phyloP scores from a whole-genome alignment of 176 grass and related monocot genomes.

The maize (Zea mays) region DNA sequence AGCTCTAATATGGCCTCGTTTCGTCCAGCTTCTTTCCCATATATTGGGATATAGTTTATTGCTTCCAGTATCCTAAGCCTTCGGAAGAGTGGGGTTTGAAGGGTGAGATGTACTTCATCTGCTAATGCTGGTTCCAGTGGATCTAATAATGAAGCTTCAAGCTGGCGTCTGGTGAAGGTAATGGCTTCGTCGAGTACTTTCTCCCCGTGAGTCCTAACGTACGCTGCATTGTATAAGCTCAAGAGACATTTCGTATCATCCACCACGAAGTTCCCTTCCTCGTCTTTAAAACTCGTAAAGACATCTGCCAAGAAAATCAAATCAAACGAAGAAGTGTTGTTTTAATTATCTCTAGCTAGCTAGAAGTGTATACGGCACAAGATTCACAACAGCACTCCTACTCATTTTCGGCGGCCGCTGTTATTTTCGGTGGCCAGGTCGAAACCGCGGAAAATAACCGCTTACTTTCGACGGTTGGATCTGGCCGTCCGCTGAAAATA shows the following conservation, averaged over 20 bases:
- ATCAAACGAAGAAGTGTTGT: not conserved
- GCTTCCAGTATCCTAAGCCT: constrained; percentile 37
- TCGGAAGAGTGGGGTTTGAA: constrained; percentile 15
- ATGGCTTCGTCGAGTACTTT: constrained; percentile 40
- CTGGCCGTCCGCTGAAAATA: too few relatives aligned
- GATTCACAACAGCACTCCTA: not conserved
- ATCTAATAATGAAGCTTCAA: constrained; percentile 13
- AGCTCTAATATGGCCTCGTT: constrained; percentile 41
- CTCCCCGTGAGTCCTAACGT: constrained; percentile 38
- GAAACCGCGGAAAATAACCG: too few relatives aligned
- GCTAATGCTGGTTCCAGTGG: not conserved
- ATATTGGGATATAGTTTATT: constrained; percentile 38
- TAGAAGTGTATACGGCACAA: not conserved
- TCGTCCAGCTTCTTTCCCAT: constrained; percentile 16
- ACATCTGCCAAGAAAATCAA: constrained; percentile 26
- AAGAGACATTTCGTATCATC: constrained; percentile 16
- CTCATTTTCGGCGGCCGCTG: too few relatives aligned
- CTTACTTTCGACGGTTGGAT: too few relatives aligned
- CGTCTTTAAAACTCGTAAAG: constrained; percentile 33
- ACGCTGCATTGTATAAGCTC: constrained; percentile 49
- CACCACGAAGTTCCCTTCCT: constrained; percentile 16
- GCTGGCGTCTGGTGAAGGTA: constrained; percentile 20
- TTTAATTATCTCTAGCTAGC: not conserved
- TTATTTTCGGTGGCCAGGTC: too few relatives aligned
- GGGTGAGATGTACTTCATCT: not conserved